Evolutionary conservation across 768 basidiomycete species (phyloP), one percentile per base, ranked within the genome.

Genomic region (Nevesoporus exiguus): DNA sequence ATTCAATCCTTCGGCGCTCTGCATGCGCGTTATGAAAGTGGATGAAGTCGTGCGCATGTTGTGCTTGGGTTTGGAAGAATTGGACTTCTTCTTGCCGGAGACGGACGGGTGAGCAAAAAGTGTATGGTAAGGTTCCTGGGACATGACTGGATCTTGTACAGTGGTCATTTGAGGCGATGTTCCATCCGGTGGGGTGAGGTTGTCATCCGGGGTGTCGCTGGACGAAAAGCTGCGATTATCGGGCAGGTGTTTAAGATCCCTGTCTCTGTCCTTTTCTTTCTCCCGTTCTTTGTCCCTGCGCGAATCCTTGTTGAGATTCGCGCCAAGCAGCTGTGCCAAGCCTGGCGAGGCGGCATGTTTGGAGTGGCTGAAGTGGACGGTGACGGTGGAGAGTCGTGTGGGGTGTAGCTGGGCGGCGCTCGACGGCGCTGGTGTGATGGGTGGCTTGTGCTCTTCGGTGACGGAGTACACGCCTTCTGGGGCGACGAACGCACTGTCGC

Each of bases 1-100:
- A 27, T 77, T 78, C 52, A 92, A 72, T 42, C 88, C 90, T 66
- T 97, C 94, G 39, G 80, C 77, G 51, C 81, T 85, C 61, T 96
- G 93, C 45, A 93, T 75, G 29, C 94, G 82, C 3, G 90, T 88
- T 58, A 98, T 88, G 70, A 98, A 98, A 2, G 90, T 90, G 22
- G 95, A 96, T 6, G 88, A 92, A 2, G 93, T 93, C 0, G 92
- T 92, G 50, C 89, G 80, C 60, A 97, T 85, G 63, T 89, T 96
- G 60, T 92, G 91, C 68, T 91, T 95, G n/a, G 93, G 92, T 30
- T 90, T 78, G 9, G 86, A 73, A 22, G 71, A 66, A 8, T 73
- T 66, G 56, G 85, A 83, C 73, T 85, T 87, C 77, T 88, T 90
- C 50, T 81, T 80, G 8, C 71, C 67, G 2, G 66, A 52, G 7